Evolutionary conservation across 2,329 filamentous ascomycete genomes (phyloP).

Genomic region (Penicillium griseofulvum): DNA sequence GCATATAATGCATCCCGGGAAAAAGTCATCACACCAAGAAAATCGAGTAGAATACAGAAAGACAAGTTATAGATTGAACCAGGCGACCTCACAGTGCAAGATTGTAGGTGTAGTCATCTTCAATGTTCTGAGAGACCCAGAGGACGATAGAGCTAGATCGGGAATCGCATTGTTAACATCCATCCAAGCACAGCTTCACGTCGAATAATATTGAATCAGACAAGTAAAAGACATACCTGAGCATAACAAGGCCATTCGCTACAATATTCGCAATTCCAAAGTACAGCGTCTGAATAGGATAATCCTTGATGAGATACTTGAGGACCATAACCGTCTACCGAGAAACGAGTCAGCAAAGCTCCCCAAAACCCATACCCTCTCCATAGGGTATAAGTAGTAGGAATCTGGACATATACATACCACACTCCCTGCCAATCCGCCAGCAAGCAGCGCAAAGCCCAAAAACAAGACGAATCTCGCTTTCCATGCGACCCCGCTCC

Average conservation of each 20-base stretch:
- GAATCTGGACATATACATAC: slow-evolving; percentile 36
- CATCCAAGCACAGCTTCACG: neutral
- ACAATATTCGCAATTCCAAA: slow-evolving; percentile 66
- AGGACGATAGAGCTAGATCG: slow-evolving; percentile 58
- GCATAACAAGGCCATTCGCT: slow-evolving; percentile 64
- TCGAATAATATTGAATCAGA: neutral
- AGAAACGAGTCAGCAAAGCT: neutral
- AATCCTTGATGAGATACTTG: slow-evolving; percentile 63
- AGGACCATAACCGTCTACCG: slow-evolving; percentile 61
- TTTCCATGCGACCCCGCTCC: slow-evolving; percentile 68
- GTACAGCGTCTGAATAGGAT: slow-evolving; percentile 62
- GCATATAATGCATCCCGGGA: slow-evolving; percentile 2
- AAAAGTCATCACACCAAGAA: slow-evolving; percentile 16
- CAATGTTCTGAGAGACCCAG: slow-evolving; percentile 70
- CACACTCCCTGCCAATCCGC: slow-evolving; percentile 65
- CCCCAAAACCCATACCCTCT: neutral
- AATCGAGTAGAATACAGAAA: slow-evolving; percentile 22
- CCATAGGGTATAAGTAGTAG: neutral
- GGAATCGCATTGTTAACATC: neutral
- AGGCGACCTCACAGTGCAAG: slow-evolving; percentile 54
- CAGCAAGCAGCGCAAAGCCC: slow-evolving; percentile 67
- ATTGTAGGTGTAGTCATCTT: slow-evolving; percentile 70
- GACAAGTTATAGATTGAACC: neutral
- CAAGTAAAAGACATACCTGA: slow-evolving; percentile 53
- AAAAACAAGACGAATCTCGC: slow-evolving; percentile 66